Evolutionary conservation across 169 alveolate species (phyloP).

Genomic region (Plasmodium relictum): DNA sequence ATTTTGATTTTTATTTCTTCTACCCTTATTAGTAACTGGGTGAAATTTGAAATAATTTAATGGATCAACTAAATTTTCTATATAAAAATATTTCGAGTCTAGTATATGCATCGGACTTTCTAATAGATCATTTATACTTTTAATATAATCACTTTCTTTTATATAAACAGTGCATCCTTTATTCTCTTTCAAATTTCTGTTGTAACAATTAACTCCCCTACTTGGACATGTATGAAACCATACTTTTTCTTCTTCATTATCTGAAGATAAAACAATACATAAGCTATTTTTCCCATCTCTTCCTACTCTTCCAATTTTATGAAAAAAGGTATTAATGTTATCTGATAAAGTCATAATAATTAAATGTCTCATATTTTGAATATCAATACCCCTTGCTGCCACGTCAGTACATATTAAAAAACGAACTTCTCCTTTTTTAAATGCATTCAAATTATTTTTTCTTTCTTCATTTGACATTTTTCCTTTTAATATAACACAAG

Average conservation of each 20-base stretch:
- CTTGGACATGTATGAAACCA: slow-evolving; percentile 80
- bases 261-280: slow-evolving; percentile 76
- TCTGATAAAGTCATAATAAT: slow-evolving; percentile 79
- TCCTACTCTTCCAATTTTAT: slow-evolving; percentile 81
- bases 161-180: slow-evolving; percentile 79
- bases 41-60: slow-evolving; percentile 47
- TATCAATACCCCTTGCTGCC: slow-evolving; percentile 98
- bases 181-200: slow-evolving; percentile 74
- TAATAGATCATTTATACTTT: slow-evolving; percentile 52
- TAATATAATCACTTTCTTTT: slow-evolving; percentile 77
- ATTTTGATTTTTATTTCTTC: slow-evolving; percentile 58
- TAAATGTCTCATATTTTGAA: slow-evolving; percentile 85
- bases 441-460: slow-evolving; percentile 74
- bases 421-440: slow-evolving; percentile 78
- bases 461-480: slow-evolving; percentile 76
- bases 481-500: slow-evolving; percentile 77
- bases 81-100: slow-evolving; percentile 50
- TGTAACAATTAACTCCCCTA: slow-evolving; percentile 65
- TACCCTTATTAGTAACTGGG: slow-evolving; percentile 27
- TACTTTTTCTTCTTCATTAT: slow-evolving; percentile 75
- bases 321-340: slow-evolving; percentile 77
- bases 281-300: slow-evolving; percentile 78
- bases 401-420: slow-evolving; percentile 95
- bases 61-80: slow-evolving; percentile 68
- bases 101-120: slow-evolving; percentile 70